phyloP scores from a whole-genome alignment of 306 rosid species.

The barrel medic (Medicago truncatula) region MtrunA17r5.0-ANR NC_053044.1:30171501-30172000 shows the following conservation, averaged over 20 bases:
- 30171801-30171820: slow-evolving; percentile 95
- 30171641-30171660: slow-evolving; percentile 11
- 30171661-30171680: slow-evolving; percentile 14
- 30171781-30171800: slow-evolving; percentile 93
- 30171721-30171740: slow-evolving; percentile 33
- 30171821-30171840: slow-evolving; percentile 98
- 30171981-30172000: slow-evolving; percentile 33
- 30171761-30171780: slow-evolving; percentile 81
- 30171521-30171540: slow-evolving; percentile 13
- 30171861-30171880: slow-evolving; percentile 65
- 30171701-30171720: slow-evolving; percentile 18
- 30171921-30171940: slow-evolving; percentile 84
- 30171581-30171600: neutral
- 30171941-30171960: slow-evolving; percentile 90
- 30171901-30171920: slow-evolving; percentile 94
- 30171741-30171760: slow-evolving; percentile 21
- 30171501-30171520: slow-evolving; percentile 12
- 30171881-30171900: slow-evolving; percentile 89
- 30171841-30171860: slow-evolving; percentile 89
- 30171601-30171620: slow-evolving; percentile 24
- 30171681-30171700: slow-evolving; percentile 28
- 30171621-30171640: slow-evolving; percentile 27
- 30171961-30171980: slow-evolving; percentile 63
- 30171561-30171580: neutral
- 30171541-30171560: slow-evolving; percentile 20